Conservation (phyloP, 805 yeast species). For the Cyberlindnera galapagoensis region DNA sequence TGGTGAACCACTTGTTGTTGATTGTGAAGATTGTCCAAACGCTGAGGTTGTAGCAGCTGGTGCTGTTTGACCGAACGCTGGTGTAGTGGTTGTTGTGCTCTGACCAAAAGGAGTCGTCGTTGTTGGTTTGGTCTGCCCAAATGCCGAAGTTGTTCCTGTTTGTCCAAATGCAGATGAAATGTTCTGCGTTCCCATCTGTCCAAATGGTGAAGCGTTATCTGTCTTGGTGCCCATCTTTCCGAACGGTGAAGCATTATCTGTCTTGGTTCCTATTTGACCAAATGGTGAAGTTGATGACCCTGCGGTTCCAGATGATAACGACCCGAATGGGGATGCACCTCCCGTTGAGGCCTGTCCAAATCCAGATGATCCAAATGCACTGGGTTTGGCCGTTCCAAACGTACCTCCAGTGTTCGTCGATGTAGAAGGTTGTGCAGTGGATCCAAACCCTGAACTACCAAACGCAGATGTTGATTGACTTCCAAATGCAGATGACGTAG, state of each 20-base stretch:
- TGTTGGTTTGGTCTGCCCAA: conserved; percentile 7
- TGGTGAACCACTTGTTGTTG: conserved; percentile 4
- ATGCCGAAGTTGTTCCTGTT: conserved; percentile 12
- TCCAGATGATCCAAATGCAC: conserved; percentile 13
- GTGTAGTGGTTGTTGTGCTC: neutral
- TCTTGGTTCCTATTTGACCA: conserved; percentile 2
- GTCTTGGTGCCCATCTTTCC: conserved; percentile 3
- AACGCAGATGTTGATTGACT: conserved; percentile 4
- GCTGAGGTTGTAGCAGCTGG: conserved; percentile 11
- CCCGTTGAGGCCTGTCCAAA: conserved; percentile 7
- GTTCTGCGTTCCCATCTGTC: conserved; percentile 1
- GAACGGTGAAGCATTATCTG: conserved; percentile 5
- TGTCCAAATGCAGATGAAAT: conserved; percentile 7
- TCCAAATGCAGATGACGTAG: conserved; percentile 12
- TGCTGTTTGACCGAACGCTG: conserved; percentile 1
- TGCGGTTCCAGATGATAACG: conserved; percentile 1
- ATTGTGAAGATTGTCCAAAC: conserved; percentile 16
- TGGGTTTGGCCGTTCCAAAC: conserved; percentile 2
- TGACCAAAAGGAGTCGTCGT: conserved; percentile 18
- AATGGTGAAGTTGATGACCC: conserved; percentile 6
- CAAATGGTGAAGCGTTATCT: conserved; percentile 6
- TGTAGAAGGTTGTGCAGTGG: conserved; percentile 1
- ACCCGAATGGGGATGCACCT: conserved; percentile 2
- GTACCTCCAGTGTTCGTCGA: neutral
- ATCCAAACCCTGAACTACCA: conserved; percentile 4